Conservation (phyloP, 371 early-diverging fungal species). For the Apophysomyces trapeziformis region DNA sequence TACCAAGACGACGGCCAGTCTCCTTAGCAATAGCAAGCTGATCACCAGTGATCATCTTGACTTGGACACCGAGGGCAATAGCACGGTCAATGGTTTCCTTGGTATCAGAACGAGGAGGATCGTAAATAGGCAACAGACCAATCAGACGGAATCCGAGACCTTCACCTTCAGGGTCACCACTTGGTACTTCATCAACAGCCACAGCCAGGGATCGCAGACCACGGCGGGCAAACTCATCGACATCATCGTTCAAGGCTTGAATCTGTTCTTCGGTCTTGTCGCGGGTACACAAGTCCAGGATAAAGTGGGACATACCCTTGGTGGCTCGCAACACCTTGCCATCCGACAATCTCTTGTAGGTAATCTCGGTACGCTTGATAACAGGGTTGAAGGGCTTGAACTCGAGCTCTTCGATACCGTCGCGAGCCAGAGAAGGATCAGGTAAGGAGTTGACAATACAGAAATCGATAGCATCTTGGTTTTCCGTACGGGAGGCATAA, state of each 20-base stretch:
- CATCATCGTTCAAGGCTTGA: constrained; percentile 65
- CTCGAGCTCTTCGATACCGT: constrained; percentile 70
- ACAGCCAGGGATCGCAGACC: constrained; percentile 89
- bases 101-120: constrained; percentile 88
- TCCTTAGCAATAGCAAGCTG: constrained; percentile 93
- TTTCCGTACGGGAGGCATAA: constrained; percentile 74
- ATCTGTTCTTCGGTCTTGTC: constrained; percentile 69
- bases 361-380: constrained; percentile 87
- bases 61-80: constrained; percentile 85
- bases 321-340: constrained; percentile 69
- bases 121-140: constrained; percentile 83
- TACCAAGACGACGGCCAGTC: constrained; percentile 77
- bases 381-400: constrained; percentile 92
- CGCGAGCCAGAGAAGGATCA: constrained; percentile 62
- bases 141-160: constrained; percentile 60
- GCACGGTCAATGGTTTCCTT: constrained; percentile 88
- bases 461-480: constrained; percentile 81
- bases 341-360: constrained; percentile 66
- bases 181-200: constrained; percentile 70
- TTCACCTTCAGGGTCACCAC: constrained; percentile 51
- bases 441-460: constrained; percentile 73
- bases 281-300: constrained; percentile 72
- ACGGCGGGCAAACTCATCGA: constrained; percentile 77
- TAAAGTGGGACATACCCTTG: constrained; percentile 81
- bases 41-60: constrained; percentile 97